phyloP scores from a whole-genome alignment of 768 basidiomycete genomes.

The Trametes meyenii region DNA sequence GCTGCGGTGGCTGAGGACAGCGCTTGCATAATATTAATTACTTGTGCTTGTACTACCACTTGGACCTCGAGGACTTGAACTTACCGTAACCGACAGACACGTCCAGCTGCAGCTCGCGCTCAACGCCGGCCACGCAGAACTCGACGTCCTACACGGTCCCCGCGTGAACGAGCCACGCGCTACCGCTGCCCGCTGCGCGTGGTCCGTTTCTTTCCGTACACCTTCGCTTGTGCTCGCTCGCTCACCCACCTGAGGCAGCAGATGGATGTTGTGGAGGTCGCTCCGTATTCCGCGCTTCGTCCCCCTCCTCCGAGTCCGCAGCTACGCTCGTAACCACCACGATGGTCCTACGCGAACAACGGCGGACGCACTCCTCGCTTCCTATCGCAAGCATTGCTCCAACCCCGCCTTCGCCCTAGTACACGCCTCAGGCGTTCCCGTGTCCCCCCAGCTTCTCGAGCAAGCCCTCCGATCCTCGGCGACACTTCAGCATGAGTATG shows the following conservation, averaged over 20 bases:
- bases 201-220: not conserved
- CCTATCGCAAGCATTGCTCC: not conserved
- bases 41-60: no score
- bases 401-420: conserved; percentile 1
- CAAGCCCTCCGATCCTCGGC: not conserved
- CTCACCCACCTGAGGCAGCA: not conserved
- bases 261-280: conserved; percentile 26
- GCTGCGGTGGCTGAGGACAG: no score
- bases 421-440: not conserved
- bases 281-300: not conserved
- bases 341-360: not conserved
- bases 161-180: no score
- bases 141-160: no score
- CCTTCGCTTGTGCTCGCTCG: not conserved
- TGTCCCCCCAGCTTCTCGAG: no score
- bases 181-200: not conserved
- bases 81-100: no score
- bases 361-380: not conserved
- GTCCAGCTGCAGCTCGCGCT: no score
- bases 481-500: conserved; percentile 1
- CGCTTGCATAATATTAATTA: no score
- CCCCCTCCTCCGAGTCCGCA: not conserved
- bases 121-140: no score
- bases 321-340: not conserved
- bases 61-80: no score